These are phyloP conservation scores for Volutella citrinella DNA, from an alignment of 2,329 filamentous ascomycete species.

Conservation along the genomic window DNA sequence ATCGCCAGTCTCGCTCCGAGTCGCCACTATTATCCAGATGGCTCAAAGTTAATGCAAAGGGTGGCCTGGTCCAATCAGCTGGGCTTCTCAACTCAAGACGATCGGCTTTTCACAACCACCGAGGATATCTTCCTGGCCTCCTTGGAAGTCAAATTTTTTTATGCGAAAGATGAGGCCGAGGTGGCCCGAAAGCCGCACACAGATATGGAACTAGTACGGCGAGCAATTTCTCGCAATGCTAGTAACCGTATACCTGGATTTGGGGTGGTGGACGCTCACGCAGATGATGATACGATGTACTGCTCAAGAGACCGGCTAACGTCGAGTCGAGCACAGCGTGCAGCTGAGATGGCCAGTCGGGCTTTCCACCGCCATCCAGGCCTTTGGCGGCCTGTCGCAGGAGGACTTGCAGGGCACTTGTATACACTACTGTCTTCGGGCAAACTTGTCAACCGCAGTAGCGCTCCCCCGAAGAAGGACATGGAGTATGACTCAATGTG, in stretches of 20 bases:
- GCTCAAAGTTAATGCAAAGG: constrained; percentile 42
- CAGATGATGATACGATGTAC: constrained; percentile 10
- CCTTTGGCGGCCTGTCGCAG: neutral
- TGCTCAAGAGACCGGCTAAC: constrained; percentile 2
- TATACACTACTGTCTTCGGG: constrained; percentile 1
- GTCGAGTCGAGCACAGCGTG: neutral
- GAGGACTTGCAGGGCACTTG: neutral
- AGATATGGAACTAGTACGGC: constrained; percentile 5
- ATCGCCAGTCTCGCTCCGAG: constrained; percentile 7
- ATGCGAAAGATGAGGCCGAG: neutral
- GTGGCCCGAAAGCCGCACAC: neutral
- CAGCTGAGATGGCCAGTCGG: constrained; percentile 3
- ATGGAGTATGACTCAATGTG: constrained; percentile 17
- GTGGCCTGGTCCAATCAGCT: constrained; percentile 41
- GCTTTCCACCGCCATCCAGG: neutral
- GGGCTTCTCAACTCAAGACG: constrained; percentile 43
- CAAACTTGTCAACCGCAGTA: neutral
- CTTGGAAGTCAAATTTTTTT: constrained; percentile 12
- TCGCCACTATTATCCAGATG: constrained; percentile 45
- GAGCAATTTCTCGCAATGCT: constrained; percentile 13
- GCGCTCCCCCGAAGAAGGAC: neutral
- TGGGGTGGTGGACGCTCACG: constrained; percentile 18
- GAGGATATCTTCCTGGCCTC: neutral
- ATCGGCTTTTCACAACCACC: constrained; percentile 30
- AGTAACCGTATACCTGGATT: constrained; percentile 11